Evolutionary conservation across 495 filamentous ascomycete species (phyloP).

Genomic region (Xylaria venustula): DNA sequence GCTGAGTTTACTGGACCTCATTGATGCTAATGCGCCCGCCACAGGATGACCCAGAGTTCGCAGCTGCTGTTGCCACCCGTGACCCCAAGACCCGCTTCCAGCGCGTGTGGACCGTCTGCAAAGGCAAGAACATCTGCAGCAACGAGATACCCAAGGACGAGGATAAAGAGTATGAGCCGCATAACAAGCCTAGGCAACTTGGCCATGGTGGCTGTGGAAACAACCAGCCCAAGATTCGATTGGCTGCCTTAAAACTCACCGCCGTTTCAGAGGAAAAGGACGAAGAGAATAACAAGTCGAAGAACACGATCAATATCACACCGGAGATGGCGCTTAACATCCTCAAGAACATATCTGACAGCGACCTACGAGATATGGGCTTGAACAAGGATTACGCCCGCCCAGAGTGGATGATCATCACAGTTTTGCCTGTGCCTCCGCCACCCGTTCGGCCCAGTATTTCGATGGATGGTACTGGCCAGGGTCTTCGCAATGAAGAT

Average conservation of each 20-base stretch:
- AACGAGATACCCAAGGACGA: constrained; percentile 66
- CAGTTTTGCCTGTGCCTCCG: constrained; percentile 90
- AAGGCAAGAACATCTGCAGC: constrained; percentile 80
- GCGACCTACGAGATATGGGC: constrained; percentile 82
- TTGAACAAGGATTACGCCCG: constrained; percentile 90
- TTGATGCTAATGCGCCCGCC: constrained; percentile 63
- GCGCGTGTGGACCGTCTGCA: constrained; percentile 82
- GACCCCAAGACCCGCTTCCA: constrained; percentile 94
- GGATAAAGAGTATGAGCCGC: constrained; percentile 49
- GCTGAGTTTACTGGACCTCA: constrained; percentile 43
- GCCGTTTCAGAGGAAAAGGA: constrained; percentile 48
- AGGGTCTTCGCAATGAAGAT: constrained; percentile 88
- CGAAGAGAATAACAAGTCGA: constrained; percentile 77
- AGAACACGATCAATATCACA: constrained; percentile 82
- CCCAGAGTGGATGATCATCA: constrained; percentile 98
- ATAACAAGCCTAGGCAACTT: constrained; percentile 44
- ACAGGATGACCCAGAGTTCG: constrained; percentile 80
- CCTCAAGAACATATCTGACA: constrained; percentile 75
- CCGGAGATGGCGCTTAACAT: constrained; percentile 80
- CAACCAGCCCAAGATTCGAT: constrained; percentile 78
- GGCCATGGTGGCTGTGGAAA: constrained; percentile 93
- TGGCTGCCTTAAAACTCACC: constrained; percentile 77
- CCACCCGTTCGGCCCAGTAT: constrained; percentile 95
- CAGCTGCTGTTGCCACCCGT: constrained; percentile 73
- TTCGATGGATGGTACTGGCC: constrained; percentile 83